phyloP scores from a whole-genome alignment of 768 basidiomycete genomes.

The Suillus decipiens region DNA sequence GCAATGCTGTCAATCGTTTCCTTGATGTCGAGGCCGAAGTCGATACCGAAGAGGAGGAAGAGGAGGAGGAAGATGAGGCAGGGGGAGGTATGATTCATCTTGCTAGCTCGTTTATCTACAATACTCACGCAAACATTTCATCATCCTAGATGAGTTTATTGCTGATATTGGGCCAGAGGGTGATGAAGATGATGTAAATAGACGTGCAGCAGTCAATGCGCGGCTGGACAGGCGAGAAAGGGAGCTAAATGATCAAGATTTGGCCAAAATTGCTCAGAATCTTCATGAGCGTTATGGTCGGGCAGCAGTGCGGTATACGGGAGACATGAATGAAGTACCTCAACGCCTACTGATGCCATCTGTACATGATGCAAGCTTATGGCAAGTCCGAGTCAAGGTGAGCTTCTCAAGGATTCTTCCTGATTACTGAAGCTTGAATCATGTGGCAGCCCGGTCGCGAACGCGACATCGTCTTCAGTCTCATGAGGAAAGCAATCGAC shows the following conservation, averaged over 20 bases:
- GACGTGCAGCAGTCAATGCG: constrained; percentile 61
- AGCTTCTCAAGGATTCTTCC: constrained; percentile 17
- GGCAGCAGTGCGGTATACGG: constrained; percentile 73
- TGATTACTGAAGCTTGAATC: neutral
- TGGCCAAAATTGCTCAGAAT: constrained; percentile 82
- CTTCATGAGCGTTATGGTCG: constrained; percentile 77
- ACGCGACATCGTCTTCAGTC: constrained; percentile 88
- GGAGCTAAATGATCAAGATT: constrained; percentile 74
- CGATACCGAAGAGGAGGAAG: constrained; percentile 95
- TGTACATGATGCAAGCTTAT: constrained; percentile 92
- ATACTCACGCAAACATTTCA: constrained; percentile 8
- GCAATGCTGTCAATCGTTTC: constrained; percentile 72
- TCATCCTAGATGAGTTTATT: constrained; percentile 64
- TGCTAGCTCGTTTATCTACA: constrained; percentile 1
- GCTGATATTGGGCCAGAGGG: constrained; percentile 60
- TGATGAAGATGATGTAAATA: constrained; percentile 58
- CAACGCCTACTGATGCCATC: constrained; percentile 95
- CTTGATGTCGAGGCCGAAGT: constrained; percentile 96
- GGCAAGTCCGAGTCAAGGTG: constrained; percentile 95
- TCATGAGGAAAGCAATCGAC: constrained; percentile 92
- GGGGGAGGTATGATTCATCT: constrained; percentile 45
- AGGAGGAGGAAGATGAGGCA: constrained; percentile 82
- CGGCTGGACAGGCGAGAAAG: constrained; percentile 70
- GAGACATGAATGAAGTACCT: constrained; percentile 92
- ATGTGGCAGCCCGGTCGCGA: constrained; percentile 78